Evolutionary conservation across 1,284 basidiomycete genomes (phyloP), one percentile per base, ranked within the genome.

Genomic region (Leucocoprinus gongylophorus): DNA sequence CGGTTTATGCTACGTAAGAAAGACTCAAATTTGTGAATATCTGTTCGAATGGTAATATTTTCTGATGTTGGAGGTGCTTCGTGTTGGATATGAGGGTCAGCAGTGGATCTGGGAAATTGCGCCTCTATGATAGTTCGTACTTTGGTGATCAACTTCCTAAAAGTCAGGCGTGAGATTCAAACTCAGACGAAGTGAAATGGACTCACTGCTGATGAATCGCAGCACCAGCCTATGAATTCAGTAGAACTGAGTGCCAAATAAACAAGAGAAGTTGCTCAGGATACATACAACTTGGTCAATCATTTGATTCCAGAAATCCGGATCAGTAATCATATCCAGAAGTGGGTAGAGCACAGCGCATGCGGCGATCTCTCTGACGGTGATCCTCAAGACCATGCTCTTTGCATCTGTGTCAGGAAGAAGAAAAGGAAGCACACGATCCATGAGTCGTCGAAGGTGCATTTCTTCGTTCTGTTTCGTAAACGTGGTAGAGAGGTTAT

Each of bases 271-370:
- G 12, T 10, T 41, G 33, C 18, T 26, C 21, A 15, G 7, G 15
- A 9, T 26, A 74, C 85, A 66, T 67, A 90, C 90, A 68, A 91
- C 79, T 70, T 94, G 86, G 65, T 97, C 94, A 49, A 98, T 89
- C 43, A 84, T 80, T 50, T 83, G 76, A 69, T 98, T 98, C 92
- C 94, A 97, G 59, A 97, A 97, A 67, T 98, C 95, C 15, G 93
- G 90, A 64, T 98, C 95, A 46, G 88, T 79, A 41, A 98, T 64
- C 83, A 95, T 89, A 51, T 97, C 91, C 73, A 97, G 85, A 50
- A 95, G 67, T 2, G 95, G 92, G 61, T 88, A 82, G 29, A 97
- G 64, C 5, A 97, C 81, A 1, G 85, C 74, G 61, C 91, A 95
- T 5, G 89, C 80, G 2, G 89, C 71, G 58, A 98, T 79, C 67